A percentile compares a stretch with the other conserved stretches of the same genome.
These are phyloP conservation scores for Anthracocystis walkeri DNA, from an alignment of 1,284 basidiomycete genomes.

Conservation along the genomic window DNA sequence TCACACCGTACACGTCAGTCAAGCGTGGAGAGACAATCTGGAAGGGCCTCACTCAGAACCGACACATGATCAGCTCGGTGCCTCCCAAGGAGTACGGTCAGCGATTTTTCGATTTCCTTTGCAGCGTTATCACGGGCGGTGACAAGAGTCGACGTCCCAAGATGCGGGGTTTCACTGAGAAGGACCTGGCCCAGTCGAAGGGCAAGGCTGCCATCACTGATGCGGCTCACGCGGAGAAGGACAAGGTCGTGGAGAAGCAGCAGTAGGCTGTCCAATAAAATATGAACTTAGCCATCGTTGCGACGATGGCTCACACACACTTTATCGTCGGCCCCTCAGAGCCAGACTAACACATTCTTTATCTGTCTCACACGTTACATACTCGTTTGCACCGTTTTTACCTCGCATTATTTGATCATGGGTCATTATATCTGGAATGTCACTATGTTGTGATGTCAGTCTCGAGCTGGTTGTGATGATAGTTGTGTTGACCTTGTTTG, in stretches of 20 bases:
- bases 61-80: constrained; percentile 63
- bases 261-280: constrained; percentile 6
- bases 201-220: constrained; percentile 7
- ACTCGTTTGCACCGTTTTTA: constrained; percentile 6
- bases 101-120: constrained; percentile 63
- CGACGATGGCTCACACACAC: neutral
- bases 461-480: neutral
- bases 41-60: constrained; percentile 79
- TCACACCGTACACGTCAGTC: constrained; percentile 81
- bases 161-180: constrained; percentile 47
- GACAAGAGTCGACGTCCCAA: constrained; percentile 53
- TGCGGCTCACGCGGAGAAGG: constrained; percentile 1
- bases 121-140: constrained; percentile 49
- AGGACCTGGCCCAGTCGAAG: constrained; percentile 20
- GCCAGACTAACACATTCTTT: constrained; percentile 4
- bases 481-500: neutral
- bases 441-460: neutral
- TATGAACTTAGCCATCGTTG: neutral
- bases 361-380: neutral
- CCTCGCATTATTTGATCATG: constrained; percentile 1
- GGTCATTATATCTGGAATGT: constrained; percentile 6
- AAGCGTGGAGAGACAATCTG: constrained; percentile 91
- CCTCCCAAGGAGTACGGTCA: constrained; percentile 64
- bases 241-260: constrained; percentile 10
- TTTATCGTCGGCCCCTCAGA: neutral